Percentiles rank a stretch among this genome's conserved stretches.
These are phyloP conservation scores for Leptoxyphium fumago DNA, from an alignment of 2,329 filamentous ascomycete genomes.

Conservation along the genomic window DNA sequence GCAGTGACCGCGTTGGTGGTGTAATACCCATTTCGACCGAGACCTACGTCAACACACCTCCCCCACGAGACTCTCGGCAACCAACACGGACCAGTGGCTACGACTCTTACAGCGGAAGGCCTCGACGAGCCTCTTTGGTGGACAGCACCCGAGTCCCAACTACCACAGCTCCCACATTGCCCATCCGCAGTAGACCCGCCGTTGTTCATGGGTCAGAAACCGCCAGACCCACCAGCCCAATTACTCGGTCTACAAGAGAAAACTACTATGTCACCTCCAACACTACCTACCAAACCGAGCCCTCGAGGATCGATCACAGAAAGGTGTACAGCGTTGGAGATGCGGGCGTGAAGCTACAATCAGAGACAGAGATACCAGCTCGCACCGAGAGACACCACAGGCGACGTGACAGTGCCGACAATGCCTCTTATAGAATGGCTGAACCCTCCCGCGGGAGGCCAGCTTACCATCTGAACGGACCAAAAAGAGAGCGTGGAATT, in stretches of 20 bases:
- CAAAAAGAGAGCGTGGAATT: conserved; percentile 14
- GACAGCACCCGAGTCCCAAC: conserved; percentile 20
- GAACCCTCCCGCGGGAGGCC: conserved; percentile 15
- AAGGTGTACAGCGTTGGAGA: conserved; percentile 36
- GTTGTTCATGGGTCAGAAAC: conserved; percentile 17
- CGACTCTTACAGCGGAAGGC: conserved; percentile 31
- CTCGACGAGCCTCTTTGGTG: conserved; percentile 29
- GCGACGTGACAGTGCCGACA: conserved; percentile 19
- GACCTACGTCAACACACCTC: conserved; percentile 19
- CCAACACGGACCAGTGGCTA: conserved; percentile 17
- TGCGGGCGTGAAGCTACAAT: conserved; percentile 17
- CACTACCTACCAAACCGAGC: conserved; percentile 1
- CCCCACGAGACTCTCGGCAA: conserved; percentile 9
- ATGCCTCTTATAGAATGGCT: conserved; percentile 10
- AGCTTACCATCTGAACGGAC: conserved; percentile 18
- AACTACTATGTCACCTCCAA: conserved; percentile 25
- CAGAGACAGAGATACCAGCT: conserved; percentile 22
- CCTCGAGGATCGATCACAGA: conserved; percentile 25
- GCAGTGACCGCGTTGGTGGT: conserved; percentile 12
- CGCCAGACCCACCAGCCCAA: conserved; percentile 27
- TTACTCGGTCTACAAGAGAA: conserved; percentile 22
- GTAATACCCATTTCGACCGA: conserved; percentile 23
- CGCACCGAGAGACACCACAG: conserved; percentile 24
- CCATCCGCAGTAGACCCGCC: conserved; percentile 20
- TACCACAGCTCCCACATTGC: conserved; percentile 9